These are phyloP conservation scores for Starmerella stellata DNA, from an alignment of 805 yeast genomes.

Conservation along the genomic window DNA sequence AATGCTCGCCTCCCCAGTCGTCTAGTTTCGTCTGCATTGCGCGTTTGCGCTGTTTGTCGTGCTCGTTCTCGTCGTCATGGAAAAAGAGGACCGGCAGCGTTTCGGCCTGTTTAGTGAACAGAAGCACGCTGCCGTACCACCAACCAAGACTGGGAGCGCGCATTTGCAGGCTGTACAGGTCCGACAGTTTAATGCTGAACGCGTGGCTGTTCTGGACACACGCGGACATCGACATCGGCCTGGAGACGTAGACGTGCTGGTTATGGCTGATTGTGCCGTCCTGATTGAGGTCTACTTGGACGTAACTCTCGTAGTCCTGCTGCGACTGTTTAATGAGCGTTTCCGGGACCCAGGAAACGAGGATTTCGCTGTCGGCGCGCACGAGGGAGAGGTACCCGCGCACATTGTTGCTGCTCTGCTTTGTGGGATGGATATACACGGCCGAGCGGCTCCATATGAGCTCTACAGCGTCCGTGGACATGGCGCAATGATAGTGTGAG, in stretches of 20 bases:
- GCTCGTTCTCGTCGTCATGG: slow-evolving; percentile 69
- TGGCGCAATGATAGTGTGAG: too few species aligned
- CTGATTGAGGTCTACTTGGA: slow-evolving; percentile 33
- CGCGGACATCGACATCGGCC: slow-evolving; percentile 28
- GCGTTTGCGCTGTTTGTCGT: slow-evolving; percentile 40
- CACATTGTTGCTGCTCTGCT: slow-evolving; percentile 54
- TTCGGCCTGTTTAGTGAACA: slow-evolving; percentile 44
- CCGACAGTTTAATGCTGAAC: slow-evolving; percentile 42
- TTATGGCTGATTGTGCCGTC: slow-evolving; percentile 15
- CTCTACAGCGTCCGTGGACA: slow-evolving; percentile 18
- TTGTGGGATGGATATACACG: slow-evolving; percentile 70
- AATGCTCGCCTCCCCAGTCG: slow-evolving; percentile 82
- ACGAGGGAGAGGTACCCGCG: slow-evolving; percentile 58
- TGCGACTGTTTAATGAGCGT: slow-evolving; percentile 24
- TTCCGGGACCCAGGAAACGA: slow-evolving; percentile 51
- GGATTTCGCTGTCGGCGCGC: slow-evolving; percentile 40
- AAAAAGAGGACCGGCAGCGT: slow-evolving; percentile 72
- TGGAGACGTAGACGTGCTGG: slow-evolving; percentile 26
- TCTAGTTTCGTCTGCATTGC: slow-evolving; percentile 19
- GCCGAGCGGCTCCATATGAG: slow-evolving; percentile 27
- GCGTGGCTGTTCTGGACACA: slow-evolving; percentile 45
- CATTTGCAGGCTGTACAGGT: slow-evolving; percentile 60
- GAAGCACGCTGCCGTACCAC: slow-evolving; percentile 78
- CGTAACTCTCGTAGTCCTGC: slow-evolving; percentile 31
- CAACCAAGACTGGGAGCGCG: slow-evolving; percentile 70